A percentile compares a stretch with the other conserved stretches of the same genome.
These are phyloP conservation scores for Penicillium cosmopolitanum DNA, from an alignment of 495 filamentous ascomycete genomes.

Conservation along the genomic window DNA sequence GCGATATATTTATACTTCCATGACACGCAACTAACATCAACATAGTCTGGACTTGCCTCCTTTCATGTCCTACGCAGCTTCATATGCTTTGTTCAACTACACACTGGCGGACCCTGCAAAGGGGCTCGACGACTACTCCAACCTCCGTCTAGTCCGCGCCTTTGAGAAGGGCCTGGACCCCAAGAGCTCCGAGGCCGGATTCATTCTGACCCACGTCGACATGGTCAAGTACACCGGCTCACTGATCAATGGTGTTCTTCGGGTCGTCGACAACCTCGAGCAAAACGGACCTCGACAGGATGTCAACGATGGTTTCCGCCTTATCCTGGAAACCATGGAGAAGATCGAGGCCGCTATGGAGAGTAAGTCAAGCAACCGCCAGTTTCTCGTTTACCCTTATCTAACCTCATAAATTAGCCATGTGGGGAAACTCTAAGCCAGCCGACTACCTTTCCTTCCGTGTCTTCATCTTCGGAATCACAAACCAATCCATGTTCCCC, in stretches of 20 bases:
- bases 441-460: constrained; percentile 79
- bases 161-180: constrained; percentile 88
- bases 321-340: constrained; percentile 63
- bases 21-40: constrained; percentile 5
- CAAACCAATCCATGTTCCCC: constrained; percentile 88
- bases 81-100: constrained; percentile 92
- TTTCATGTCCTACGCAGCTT: constrained; percentile 94
- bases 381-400: not conserved
- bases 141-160: constrained; percentile 82
- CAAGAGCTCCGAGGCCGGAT: constrained; percentile 86
- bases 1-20: not conserved
- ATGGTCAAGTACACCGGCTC: constrained; percentile 80
- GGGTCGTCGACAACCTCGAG: constrained; percentile 63
- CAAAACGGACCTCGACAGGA: constrained; percentile 46
- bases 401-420: constrained; percentile 48
- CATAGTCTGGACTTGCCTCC: constrained; percentile 57
- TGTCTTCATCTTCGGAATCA: constrained; percentile 94
- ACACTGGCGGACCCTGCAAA: constrained; percentile 64
- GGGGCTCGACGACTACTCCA: constrained; percentile 68
- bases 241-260: constrained; percentile 68
- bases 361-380: constrained; percentile 45
- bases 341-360: constrained; percentile 82
- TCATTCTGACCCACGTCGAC: constrained; percentile 80
- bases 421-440: constrained; percentile 86
- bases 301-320: constrained; percentile 66